Percentiles rank a stretch among this genome's conserved stretches.
Evolutionary conservation across 148 eudicot species (phyloP).

Genomic region (Silene latifolia): DNA sequence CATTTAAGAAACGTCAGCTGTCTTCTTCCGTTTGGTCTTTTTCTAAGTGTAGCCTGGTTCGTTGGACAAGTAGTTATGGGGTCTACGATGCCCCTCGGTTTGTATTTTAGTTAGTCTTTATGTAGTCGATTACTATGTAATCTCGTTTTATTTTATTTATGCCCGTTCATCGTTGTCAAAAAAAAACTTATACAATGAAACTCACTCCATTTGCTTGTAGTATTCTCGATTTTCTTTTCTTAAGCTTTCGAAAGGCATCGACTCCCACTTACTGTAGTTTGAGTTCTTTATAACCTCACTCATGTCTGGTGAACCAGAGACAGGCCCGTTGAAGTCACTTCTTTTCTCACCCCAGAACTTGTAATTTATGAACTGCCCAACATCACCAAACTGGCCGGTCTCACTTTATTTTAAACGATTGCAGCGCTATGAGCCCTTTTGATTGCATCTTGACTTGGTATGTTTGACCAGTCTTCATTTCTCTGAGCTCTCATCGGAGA

Average conservation of each 20-base stretch:
- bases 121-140: no score
- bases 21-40: no score
- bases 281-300: slow-evolving; percentile 58
- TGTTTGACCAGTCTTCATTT: slow-evolving; percentile 82
- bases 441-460: slow-evolving; percentile 76
- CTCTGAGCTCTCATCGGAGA: slow-evolving; percentile 94
- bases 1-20: no score
- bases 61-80: no score
- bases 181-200: slow-evolving; percentile 74
- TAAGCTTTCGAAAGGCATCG: slow-evolving; percentile 63
- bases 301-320: slow-evolving; percentile 81
- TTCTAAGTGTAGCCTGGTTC: no score
- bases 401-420: slow-evolving; percentile 51
- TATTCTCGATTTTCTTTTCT: slow-evolving; percentile 77
- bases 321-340: slow-evolving; percentile 50
- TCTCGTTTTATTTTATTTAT: no score
- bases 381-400: slow-evolving; percentile 39
- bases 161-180: no score
- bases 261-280: slow-evolving; percentile 86
- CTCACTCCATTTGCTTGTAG: slow-evolving; percentile 77
- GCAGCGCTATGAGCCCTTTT: slow-evolving; percentile 81
- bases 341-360: slow-evolving; percentile 83
- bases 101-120: no score
- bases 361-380: slow-evolving; percentile 90
- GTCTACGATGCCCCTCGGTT: no score